Percentiles rank a stretch among this genome's conserved stretches.
These are phyloP conservation scores for Circinella umbellata DNA, from an alignment of 371 early-diverging fungal genomes.

Conservation along the genomic window DNA sequence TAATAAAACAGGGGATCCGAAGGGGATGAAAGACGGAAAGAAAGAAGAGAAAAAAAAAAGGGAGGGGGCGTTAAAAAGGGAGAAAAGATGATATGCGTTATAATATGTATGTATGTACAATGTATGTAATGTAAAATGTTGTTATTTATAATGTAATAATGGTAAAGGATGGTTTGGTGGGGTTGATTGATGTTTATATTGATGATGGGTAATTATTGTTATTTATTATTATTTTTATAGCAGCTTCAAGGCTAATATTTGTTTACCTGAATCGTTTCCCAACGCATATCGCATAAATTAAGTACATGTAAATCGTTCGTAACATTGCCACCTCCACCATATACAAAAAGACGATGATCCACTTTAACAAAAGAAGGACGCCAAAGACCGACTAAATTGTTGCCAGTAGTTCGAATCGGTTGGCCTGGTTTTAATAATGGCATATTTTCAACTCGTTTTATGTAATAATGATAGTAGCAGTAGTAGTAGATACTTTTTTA, in stretches of 20 bases:
- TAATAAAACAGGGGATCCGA: neutral
- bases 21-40: neutral
- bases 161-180: no score
- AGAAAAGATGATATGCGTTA: constrained; percentile 12
- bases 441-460: neutral
- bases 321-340: constrained; percentile 68
- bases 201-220: no score
- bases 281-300: constrained; percentile 52
- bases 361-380: constrained; percentile 68
- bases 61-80: neutral
- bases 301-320: constrained; percentile 65
- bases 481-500: neutral
- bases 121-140: neutral
- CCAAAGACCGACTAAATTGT: constrained; percentile 70
- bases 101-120: constrained; percentile 5
- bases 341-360: constrained; percentile 61
- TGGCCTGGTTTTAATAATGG: constrained; percentile 46
- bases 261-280: constrained; percentile 54
- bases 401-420: constrained; percentile 59
- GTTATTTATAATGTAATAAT: neutral
- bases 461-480: neutral
- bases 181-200: no score
- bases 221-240: no score
- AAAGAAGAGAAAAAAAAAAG: neutral
- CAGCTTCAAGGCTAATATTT: neutral